A percentile compares a stretch with the other conserved stretches of the same genome.
phyloP scores from a whole-genome alignment of 2,329 filamentous ascomycete species.

The Sporothrix phasma region DNA sequence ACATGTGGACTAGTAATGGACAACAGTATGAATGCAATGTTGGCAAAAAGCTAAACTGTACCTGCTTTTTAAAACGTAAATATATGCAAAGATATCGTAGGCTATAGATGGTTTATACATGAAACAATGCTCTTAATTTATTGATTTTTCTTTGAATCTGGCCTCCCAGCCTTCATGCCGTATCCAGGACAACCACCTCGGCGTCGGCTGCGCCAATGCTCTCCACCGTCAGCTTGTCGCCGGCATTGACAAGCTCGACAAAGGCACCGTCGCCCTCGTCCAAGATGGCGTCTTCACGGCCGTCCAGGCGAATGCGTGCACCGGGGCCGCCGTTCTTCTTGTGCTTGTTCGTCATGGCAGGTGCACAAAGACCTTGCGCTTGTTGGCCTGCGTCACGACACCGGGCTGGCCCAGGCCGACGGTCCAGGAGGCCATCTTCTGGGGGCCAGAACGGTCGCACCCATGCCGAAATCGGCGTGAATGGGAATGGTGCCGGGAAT shows the following conservation, averaged over 20 bases:
- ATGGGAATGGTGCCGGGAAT: constrained; percentile 66
- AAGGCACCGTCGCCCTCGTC: constrained; percentile 62
- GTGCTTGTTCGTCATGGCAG: constrained; percentile 51
- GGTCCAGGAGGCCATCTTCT: constrained; percentile 50
- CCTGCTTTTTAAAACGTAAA: background rate
- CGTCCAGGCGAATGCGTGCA: constrained; percentile 59
- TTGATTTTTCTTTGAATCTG: background rate
- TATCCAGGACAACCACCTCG: constrained; percentile 60
- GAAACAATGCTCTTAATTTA: background rate
- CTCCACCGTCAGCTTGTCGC: constrained; percentile 55
- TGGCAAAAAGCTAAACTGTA: background rate
- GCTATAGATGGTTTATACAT: background rate
- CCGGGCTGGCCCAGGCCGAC: constrained; percentile 53
- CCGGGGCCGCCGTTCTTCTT: constrained; percentile 51
- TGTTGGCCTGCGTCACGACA: constrained; percentile 38
- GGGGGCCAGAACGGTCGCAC: constrained; percentile 62
- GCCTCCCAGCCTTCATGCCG: constrained; percentile 32
- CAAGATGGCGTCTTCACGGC: constrained; percentile 55
- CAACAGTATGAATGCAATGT: background rate
- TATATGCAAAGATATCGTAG: background rate
- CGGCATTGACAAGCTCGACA: constrained; percentile 47
- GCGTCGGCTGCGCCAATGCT: constrained; percentile 59
- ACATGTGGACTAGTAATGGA: background rate
- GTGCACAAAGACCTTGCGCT: constrained; percentile 71
- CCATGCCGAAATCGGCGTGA: constrained; percentile 77